phyloP scores from a whole-genome alignment of 495 filamentous ascomycete genomes.

The Neurospora tetraspora region DNA sequence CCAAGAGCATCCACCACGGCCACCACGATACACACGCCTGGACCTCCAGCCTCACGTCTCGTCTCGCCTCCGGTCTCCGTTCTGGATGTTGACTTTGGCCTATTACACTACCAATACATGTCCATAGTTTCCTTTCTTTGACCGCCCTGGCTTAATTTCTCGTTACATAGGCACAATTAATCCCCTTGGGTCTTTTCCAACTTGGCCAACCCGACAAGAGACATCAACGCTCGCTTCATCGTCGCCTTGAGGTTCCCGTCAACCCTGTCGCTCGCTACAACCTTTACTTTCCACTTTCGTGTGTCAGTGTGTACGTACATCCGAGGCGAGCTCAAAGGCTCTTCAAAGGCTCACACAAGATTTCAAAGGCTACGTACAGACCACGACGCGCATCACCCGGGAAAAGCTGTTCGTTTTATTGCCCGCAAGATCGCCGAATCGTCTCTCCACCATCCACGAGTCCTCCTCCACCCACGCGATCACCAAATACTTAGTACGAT shows the following conservation, averaged over 20 bases:
- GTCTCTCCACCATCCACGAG: not conserved
- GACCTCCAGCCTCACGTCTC: not conserved
- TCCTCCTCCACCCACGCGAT: not conserved
- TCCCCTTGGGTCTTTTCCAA: not conserved
- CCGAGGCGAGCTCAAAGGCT: not conserved
- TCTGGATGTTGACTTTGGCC: not conserved
- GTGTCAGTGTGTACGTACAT: not conserved
- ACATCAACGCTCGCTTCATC: not conserved
- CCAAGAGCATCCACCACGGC: not conserved
- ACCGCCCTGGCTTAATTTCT: not conserved
- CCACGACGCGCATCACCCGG: not conserved
- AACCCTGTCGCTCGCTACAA: not conserved
- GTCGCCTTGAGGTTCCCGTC: not conserved
- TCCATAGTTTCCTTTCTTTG: not conserved
- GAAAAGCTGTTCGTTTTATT: not conserved
- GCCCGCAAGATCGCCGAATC: not conserved
- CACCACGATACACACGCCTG: not conserved
- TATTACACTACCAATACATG: not conserved
- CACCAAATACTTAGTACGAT: not conserved
- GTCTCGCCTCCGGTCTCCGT: not conserved
- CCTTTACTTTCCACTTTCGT: not conserved
- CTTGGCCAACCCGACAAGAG: not conserved
- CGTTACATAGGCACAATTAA: not conserved
- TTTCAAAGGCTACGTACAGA: not conserved
- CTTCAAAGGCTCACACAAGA: not conserved